phyloP scores from a whole-genome alignment of 2,329 filamentous ascomycete genomes.

The Neurospora sp. region DNA sequence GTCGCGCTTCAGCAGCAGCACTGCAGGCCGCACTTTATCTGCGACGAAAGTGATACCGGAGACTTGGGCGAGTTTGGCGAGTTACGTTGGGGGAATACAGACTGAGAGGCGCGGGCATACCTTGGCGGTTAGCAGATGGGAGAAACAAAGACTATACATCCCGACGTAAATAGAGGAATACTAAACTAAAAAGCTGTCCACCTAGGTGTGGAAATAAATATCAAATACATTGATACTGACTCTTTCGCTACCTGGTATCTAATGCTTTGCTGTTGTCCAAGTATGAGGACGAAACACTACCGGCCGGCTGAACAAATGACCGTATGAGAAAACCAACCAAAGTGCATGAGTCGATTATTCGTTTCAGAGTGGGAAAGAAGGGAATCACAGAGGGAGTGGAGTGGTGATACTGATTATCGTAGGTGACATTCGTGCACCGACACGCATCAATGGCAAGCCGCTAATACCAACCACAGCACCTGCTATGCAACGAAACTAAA shows the following conservation, averaged over 20 bases:
- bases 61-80: background rate
- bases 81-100: background rate
- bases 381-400: background rate
- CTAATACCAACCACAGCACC: background rate
- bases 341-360: background rate
- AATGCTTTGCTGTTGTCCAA: background rate
- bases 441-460: background rate
- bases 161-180: background rate
- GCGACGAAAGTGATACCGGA: background rate
- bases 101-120: background rate
- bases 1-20: background rate
- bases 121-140: background rate
- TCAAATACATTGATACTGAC: background rate
- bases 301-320: background rate
- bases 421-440: background rate
- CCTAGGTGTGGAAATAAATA: background rate
- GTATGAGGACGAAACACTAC: background rate
- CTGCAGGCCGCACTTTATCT: background rate
- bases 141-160: background rate
- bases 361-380: background rate
- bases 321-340: background rate
- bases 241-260: background rate
- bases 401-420: background rate
- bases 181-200: background rate
- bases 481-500: background rate